These are phyloP conservation scores for Alternaria gaisen DNA, from an alignment of 2,329 filamentous ascomycete genomes.

Conservation along the genomic window DNA sequence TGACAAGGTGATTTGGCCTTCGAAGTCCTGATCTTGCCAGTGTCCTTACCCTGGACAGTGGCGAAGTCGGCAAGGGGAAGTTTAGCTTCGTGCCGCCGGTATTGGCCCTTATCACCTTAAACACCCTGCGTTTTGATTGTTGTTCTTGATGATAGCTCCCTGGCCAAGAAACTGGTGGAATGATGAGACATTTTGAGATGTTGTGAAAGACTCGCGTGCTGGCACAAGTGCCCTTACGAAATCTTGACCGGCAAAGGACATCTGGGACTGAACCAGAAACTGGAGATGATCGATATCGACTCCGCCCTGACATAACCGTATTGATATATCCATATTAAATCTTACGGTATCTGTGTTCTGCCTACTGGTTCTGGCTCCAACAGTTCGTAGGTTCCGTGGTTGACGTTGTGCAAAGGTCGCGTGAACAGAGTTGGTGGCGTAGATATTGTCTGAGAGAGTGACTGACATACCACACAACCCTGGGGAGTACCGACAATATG, in stretches of 20 bases:
- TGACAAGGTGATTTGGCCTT: constrained; percentile 43
- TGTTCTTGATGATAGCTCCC: not conserved
- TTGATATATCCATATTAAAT: not conserved
- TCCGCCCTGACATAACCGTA: not conserved
- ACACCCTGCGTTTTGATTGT: constrained; percentile 26
- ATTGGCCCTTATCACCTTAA: too few species aligned
- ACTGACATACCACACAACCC: not conserved
- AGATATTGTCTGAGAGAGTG: not conserved
- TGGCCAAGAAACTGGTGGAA: too few species aligned
- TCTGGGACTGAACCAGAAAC: constrained; percentile 33
- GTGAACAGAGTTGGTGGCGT: not conserved
- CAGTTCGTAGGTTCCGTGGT: not conserved
- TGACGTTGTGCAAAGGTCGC: not conserved
- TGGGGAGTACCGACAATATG: not conserved
- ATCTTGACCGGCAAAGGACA: constrained; percentile 38
- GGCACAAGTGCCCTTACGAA: not conserved
- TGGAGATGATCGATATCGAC: constrained; percentile 29
- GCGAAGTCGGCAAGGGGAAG: constrained; percentile 35
- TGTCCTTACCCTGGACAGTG: constrained; percentile 37
- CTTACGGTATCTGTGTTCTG: too few species aligned
- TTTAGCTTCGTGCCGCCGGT: too few species aligned
- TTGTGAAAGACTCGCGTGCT: too few species aligned
- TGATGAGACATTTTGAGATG: too few species aligned
- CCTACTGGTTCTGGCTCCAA: not conserved
- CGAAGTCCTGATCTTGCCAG: constrained; percentile 32